phyloP scores from a whole-genome alignment of 2,329 filamentous ascomycete genomes.

The Rachicladosporium sp. region DNA sequence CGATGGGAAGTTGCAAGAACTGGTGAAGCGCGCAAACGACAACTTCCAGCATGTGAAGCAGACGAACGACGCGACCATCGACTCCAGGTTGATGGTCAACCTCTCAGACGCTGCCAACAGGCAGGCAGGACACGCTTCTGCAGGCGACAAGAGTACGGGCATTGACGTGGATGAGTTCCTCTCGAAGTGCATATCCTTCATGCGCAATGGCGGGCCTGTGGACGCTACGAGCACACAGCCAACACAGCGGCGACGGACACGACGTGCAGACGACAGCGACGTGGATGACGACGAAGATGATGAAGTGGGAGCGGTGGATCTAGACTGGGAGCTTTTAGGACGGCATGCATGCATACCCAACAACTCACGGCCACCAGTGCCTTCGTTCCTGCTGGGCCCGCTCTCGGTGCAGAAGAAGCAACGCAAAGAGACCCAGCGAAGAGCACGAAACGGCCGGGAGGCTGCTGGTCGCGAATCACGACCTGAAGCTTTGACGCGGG shows the following conservation, averaged over 20 bases:
- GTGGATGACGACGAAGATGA: conserved; percentile 48
- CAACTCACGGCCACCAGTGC: conserved; percentile 61
- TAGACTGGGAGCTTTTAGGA: conserved; percentile 81
- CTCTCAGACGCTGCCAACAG: conserved; percentile 70
- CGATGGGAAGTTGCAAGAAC: conserved; percentile 33
- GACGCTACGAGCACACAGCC: conserved; percentile 33
- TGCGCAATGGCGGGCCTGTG: conserved; percentile 51
- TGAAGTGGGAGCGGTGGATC: conserved; percentile 55
- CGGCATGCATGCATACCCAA: conserved; percentile 61
- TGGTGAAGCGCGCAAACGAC: conserved; percentile 32
- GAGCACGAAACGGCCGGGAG: conserved; percentile 56
- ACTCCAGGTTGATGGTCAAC: conserved; percentile 73
- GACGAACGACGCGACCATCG: conserved; percentile 80
- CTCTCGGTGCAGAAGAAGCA: conserved; percentile 78
- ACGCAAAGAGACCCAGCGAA: conserved; percentile 58
- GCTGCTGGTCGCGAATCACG: conserved; percentile 55
- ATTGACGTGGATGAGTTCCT: conserved; percentile 87
- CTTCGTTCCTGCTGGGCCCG: conserved; percentile 77
- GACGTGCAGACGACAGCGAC: conserved; percentile 7
- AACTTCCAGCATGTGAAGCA: conserved; percentile 59
- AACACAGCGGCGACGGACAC: conserved; percentile 11
- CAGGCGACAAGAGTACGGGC: conserved; percentile 61
- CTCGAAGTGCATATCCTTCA: conserved; percentile 77
- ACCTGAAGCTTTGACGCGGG: conserved; percentile 63
- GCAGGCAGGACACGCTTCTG: conserved; percentile 60